Evolutionary conservation across 208 protist genomes (phyloP).

Genomic region (Crithidia expoeki): DNA sequence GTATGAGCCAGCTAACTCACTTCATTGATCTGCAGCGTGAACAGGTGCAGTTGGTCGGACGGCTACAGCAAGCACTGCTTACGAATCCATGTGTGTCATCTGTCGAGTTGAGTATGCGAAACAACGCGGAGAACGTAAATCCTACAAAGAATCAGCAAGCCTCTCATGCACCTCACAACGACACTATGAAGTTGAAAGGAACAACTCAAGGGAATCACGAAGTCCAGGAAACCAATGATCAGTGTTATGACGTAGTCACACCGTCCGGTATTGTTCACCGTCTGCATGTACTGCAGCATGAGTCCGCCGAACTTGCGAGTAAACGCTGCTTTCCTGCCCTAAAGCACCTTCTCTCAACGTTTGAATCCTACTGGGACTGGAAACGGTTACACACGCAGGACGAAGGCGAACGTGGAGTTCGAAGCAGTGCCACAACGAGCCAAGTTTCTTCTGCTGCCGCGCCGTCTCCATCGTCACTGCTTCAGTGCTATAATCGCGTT

Average conservation of each 20-base stretch:
- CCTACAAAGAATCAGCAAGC: neutral
- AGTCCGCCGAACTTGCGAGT: slow-evolving; percentile 22
- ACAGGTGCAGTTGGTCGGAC: slow-evolving; percentile 14
- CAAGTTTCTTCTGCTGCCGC: no score
- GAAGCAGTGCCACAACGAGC: neutral
- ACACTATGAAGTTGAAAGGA: no score
- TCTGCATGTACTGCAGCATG: slow-evolving; percentile 29
- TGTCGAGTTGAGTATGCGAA: no score
- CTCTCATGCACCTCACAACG: no score
- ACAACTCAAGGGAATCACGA: no score
- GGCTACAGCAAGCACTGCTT: slow-evolving; percentile 9
- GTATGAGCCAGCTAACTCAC: slow-evolving; percentile 10
- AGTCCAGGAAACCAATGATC: no score
- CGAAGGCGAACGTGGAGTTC: neutral
- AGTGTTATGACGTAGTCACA: neutral
- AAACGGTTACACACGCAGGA: slow-evolving; percentile 11
- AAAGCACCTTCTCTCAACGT: slow-evolving; percentile 23
- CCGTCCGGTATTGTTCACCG: slow-evolving; percentile 18
- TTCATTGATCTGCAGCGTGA: slow-evolving; percentile 25
- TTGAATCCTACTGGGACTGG: slow-evolving; percentile 35
- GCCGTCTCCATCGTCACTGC: slow-evolving; percentile 14
- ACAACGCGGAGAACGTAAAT: slow-evolving; percentile 12
- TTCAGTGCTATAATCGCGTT: slow-evolving; percentile 32
- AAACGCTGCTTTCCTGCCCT: slow-evolving; percentile 20
- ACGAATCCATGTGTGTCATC: neutral